Evolutionary conservation across 495 filamentous ascomycete genomes (phyloP).

Genomic region (Tuber indicum): DNA sequence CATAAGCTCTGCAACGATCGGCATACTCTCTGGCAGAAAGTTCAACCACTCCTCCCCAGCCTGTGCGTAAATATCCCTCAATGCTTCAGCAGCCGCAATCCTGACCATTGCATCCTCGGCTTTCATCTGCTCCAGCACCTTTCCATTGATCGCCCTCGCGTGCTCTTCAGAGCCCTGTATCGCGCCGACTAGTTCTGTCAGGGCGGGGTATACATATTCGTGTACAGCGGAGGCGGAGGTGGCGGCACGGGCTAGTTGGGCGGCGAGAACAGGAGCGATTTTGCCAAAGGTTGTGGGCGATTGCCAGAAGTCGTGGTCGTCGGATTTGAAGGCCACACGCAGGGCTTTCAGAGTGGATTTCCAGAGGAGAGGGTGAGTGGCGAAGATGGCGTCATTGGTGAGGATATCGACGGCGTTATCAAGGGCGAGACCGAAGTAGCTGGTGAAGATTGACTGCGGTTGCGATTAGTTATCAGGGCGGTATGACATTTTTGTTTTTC

Average conservation of each 20-base stretch:
- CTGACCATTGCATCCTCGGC: constrained; percentile 60
- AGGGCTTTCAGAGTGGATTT: constrained; percentile 59
- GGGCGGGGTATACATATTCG: constrained; percentile 40
- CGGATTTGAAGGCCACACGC: constrained; percentile 67
- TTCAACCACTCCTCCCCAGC: constrained; percentile 89
- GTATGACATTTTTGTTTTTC: background rate
- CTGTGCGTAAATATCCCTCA: constrained; percentile 67
- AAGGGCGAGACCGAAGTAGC: constrained; percentile 77
- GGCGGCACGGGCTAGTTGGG: constrained; percentile 58
- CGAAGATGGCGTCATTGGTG: constrained; percentile 28
- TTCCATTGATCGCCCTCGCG: constrained; percentile 74
- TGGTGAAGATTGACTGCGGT: constrained; percentile 73
- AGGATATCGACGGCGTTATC: constrained; percentile 65
- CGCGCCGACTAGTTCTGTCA: constrained; percentile 70
- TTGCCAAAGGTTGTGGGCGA: constrained; percentile 72
- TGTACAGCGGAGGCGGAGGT: constrained; percentile 41
- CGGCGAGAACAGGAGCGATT: constrained; percentile 60
- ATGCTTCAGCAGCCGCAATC: constrained; percentile 68
- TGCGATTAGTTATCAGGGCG: background rate
- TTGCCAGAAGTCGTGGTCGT: constrained; percentile 78
- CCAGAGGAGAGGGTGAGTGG: constrained; percentile 17
- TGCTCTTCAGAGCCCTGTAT: constrained; percentile 74
- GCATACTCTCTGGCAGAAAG: constrained; percentile 86
- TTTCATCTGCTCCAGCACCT: constrained; percentile 67
- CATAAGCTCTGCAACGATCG: constrained; percentile 84